phyloP scores from a whole-genome alignment of 2,329 filamentous ascomycete genomes.

The Bipolaris zeicola region DNA sequence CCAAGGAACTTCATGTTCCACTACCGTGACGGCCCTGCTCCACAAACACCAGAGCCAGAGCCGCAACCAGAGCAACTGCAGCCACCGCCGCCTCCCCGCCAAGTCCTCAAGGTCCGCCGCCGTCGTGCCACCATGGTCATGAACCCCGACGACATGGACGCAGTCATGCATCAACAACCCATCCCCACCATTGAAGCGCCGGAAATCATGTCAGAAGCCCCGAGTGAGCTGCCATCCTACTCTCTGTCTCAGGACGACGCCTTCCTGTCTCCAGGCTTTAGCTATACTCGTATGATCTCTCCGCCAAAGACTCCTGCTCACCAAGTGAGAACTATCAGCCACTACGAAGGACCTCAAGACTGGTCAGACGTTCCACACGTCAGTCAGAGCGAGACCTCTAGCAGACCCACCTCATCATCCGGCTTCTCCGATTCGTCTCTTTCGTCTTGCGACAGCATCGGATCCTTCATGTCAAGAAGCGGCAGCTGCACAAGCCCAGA shows the following conservation, averaged over 20 bases:
- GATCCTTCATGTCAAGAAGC: conserved; percentile 62
- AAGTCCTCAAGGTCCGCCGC: conserved; percentile 56
- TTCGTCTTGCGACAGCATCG: conserved; percentile 63
- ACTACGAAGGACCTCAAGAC: conserved; percentile 35
- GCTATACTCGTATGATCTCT: conserved; percentile 49
- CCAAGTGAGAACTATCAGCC: conserved; percentile 43
- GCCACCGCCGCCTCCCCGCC: conserved; percentile 54
- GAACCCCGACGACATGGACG: conserved; percentile 31
- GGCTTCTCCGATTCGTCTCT: conserved; percentile 66
- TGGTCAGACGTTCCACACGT: conserved; percentile 42
- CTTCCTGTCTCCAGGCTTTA: conserved; percentile 51
- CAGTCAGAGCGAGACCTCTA: conserved; percentile 52
- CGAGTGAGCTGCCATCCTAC: conserved; percentile 33
- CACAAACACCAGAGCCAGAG: conserved; percentile 55
- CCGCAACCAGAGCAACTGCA: conserved; percentile 42
- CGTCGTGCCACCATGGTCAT: conserved; percentile 47
- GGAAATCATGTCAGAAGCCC: conserved; percentile 41
- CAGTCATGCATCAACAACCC: conserved; percentile 39
- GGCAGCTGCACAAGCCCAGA: conserved; percentile 67
- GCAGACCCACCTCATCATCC: conserved; percentile 63
- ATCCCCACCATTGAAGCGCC: conserved; percentile 59
- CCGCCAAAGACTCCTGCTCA: conserved; percentile 57
- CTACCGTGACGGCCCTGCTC: conserved; percentile 53
- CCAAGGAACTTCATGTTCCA: conserved; percentile 58
- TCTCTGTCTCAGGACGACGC: conserved; percentile 38